These are phyloP conservation scores for Sisymbrium altissimum DNA, from an alignment of 345 rosid genomes.

Conservation along the genomic window DNA sequence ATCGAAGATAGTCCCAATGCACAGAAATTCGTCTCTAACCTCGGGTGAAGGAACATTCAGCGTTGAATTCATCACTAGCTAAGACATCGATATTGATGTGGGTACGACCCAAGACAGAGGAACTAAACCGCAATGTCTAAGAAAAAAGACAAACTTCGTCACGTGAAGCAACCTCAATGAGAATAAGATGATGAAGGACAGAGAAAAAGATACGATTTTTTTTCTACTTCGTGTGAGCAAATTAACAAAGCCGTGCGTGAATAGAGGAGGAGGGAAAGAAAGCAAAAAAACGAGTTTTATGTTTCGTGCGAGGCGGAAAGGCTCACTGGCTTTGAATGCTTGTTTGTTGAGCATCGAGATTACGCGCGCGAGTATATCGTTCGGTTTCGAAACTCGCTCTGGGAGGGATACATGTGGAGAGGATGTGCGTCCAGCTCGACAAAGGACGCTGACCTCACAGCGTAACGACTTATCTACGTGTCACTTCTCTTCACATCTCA, in stretches of 20 bases:
- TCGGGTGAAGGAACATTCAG: background rate
- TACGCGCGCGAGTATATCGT: conserved; percentile 13
- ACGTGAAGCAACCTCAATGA: conserved; percentile 1
- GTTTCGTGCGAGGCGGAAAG: background rate
- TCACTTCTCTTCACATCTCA: conserved; percentile 7
- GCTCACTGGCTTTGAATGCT: conserved; percentile 20
- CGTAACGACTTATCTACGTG: conserved; percentile 24
- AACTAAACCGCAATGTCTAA: conserved; percentile 26
- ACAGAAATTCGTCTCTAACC: background rate
- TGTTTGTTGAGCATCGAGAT: background rate
- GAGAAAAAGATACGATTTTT: conserved; percentile 33
- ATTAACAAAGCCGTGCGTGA: conserved; percentile 42
- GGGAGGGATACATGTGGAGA: background rate
- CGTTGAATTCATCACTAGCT: background rate
- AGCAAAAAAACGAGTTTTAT: background rate
- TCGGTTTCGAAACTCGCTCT: background rate
- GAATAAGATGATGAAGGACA: conserved; percentile 7
- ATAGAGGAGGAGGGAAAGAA: conserved; percentile 10
- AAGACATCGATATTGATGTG: background rate
- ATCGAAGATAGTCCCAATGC: background rate
- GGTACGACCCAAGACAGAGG: conserved; percentile 22
- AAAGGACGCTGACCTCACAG: background rate
- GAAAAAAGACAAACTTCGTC: background rate
- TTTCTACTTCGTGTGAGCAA: conserved; percentile 46
- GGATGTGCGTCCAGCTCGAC: conserved; percentile 15